These are phyloP conservation scores for Graphium sp. DNA, from an alignment of 2,329 filamentous ascomycete species.

Conservation along the genomic window DNA sequence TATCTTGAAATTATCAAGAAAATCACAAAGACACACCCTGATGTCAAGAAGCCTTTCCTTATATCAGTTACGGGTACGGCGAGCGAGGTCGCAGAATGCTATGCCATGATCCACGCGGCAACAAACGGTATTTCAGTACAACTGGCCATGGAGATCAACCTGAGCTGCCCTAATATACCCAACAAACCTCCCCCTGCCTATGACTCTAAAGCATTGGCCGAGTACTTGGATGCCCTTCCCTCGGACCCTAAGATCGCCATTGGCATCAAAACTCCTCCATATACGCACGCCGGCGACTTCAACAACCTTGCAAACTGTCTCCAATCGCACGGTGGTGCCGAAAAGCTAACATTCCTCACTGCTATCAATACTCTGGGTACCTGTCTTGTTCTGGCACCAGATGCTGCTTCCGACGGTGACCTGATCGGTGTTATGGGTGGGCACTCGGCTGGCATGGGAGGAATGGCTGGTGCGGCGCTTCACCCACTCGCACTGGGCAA, in stretches of 20 bases:
- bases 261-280: constrained; percentile 63
- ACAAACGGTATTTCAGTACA: constrained; percentile 22
- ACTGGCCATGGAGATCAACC: constrained; percentile 59
- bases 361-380: constrained; percentile 58
- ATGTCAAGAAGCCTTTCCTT: constrained; percentile 40
- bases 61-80: constrained; percentile 54
- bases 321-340: constrained; percentile 8
- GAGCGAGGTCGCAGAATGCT: constrained; percentile 38
- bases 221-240: constrained; percentile 36
- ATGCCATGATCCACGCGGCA: constrained; percentile 24
- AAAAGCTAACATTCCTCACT: constrained; percentile 47
- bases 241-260: constrained; percentile 17
- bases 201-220: constrained; percentile 25
- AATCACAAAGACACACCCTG: constrained; percentile 15
- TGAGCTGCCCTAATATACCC: constrained; percentile 63
- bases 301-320: constrained; percentile 35
- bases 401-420: no score
- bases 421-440: constrained; percentile 22
- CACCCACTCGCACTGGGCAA: constrained; percentile 64
- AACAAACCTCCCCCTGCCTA: constrained; percentile 56
- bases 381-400: constrained; percentile 46
- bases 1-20: constrained; percentile 42
- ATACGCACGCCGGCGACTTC: constrained; percentile 55
- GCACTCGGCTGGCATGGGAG: constrained; percentile 47
- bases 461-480: constrained; percentile 54